phyloP scores from a whole-genome alignment of 805 yeast species.

The Myxozyma kluyveri region DNA sequence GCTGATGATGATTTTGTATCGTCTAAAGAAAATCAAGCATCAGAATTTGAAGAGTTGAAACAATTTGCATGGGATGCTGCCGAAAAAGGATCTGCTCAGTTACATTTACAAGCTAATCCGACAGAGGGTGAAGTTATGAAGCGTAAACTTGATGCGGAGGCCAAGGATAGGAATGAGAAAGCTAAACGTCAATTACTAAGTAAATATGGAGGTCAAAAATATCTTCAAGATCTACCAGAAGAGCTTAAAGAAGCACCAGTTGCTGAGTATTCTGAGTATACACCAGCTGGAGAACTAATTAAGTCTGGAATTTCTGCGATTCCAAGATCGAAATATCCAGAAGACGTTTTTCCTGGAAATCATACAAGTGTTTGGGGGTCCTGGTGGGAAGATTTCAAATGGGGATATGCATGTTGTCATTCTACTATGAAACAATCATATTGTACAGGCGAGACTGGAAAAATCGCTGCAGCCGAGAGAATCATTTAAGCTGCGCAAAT shows the following conservation, averaged over 20 bases:
- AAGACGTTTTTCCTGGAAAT: constrained; percentile 42
- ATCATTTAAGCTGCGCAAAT: constrained; percentile 6
- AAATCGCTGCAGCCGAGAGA: constrained; percentile 13
- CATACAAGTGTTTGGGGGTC: constrained; percentile 48
- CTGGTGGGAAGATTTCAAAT: constrained; percentile 42
- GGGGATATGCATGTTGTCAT: constrained; percentile 49
- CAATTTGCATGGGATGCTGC: constrained; percentile 50
- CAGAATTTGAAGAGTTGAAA: constrained; percentile 49
- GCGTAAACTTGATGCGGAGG: constrained; percentile 39
- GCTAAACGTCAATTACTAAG: constrained; percentile 39
- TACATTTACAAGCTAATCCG: constrained; percentile 46
- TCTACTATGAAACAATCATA: constrained; percentile 38
- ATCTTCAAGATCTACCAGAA: constrained; percentile 21
- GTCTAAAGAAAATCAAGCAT: constrained; percentile 51
- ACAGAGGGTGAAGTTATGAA: constrained; percentile 45
- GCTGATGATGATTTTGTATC: constrained; percentile 35
- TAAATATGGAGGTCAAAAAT: constrained; percentile 42
- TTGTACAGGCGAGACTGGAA: constrained; percentile 39
- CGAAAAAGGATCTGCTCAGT: constrained; percentile 35
- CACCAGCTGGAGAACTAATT: constrained; percentile 13
- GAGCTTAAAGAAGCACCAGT: constrained; percentile 10
- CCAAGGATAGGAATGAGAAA: constrained; percentile 34
- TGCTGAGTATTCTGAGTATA: constrained; percentile 18
- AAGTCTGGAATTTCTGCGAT: constrained; percentile 12
- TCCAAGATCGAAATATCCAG: constrained; percentile 37